A percentile compares a stretch with the other conserved stretches of the same genome.
phyloP scores from a whole-genome alignment of 192 early-diverging fungal genomes.

The Coemansia sp. region DNA sequence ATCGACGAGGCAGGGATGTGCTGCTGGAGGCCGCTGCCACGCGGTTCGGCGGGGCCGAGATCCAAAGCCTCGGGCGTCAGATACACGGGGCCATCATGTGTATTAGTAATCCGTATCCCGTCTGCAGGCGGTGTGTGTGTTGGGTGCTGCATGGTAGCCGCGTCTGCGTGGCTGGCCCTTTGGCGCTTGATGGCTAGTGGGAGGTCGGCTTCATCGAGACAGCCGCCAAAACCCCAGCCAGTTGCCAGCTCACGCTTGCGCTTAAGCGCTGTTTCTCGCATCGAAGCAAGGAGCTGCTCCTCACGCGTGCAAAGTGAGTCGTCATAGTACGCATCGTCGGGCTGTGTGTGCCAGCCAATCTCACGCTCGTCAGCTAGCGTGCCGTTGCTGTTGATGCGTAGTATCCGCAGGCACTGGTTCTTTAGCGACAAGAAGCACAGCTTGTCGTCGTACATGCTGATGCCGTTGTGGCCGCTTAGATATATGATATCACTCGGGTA shows the following conservation, averaged over 20 bases:
- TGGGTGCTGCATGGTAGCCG: not conserved
- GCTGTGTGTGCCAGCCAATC: conserved; percentile 49
- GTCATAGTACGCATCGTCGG: conserved; percentile 43
- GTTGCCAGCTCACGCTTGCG: conserved; percentile 9
- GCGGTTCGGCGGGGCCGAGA: not conserved
- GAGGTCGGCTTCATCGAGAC: conserved; percentile 25
- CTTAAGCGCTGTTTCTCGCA: not conserved
- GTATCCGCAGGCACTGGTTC: conserved; percentile 48
- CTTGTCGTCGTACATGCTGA: conserved; percentile 40
- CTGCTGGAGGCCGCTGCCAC: not conserved
- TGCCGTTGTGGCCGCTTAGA: conserved; percentile 45
- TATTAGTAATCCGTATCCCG: not conserved
- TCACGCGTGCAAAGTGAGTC: conserved; percentile 32
- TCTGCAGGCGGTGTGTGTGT: not conserved
- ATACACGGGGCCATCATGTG: not conserved
- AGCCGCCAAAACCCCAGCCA: conserved; percentile 6
- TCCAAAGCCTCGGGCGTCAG: conserved; percentile 17
- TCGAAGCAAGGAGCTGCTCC: not conserved
- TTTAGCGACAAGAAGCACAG: conserved; percentile 49
- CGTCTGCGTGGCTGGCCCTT: conserved; percentile 1
- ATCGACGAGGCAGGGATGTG: not conserved
- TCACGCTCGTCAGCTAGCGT: conserved; percentile 33
- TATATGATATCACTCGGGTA: conserved; percentile 45
- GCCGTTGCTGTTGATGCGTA: conserved; percentile 33
- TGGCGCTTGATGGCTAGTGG: conserved; percentile 17